Conservation (phyloP, 78 protist genomes). For the Planoprotostelium fungivorum region DNA sequence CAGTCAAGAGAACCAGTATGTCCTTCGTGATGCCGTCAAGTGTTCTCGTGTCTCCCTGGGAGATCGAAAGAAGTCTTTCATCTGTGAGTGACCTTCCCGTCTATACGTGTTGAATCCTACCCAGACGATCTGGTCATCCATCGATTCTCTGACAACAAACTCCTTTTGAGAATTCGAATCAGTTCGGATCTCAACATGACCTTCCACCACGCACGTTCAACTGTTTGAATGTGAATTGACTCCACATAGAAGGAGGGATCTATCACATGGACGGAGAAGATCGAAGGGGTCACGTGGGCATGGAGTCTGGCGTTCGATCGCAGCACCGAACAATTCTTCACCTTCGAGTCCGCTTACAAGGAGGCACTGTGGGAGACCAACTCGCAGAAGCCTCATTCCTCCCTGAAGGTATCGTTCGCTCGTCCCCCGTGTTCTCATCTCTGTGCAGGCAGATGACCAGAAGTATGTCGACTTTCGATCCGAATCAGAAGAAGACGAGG, state of each 20-base stretch:
- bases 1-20: background rate
- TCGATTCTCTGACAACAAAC: background rate
- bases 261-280: background rate
- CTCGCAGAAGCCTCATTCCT: background rate
- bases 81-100: background rate
- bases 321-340: background rate
- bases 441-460: background rate
- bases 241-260: background rate
- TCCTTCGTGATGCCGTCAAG: background rate
- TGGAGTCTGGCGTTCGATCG: background rate
- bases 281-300: background rate
- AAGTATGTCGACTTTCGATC: background rate
- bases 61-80: background rate
- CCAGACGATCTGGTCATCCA: background rate
- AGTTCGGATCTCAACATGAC: background rate
- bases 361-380: background rate
- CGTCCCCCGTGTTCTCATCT: background rate
- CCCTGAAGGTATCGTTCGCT: background rate
- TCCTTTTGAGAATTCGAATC: background rate
- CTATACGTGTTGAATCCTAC: background rate
- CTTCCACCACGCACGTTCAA: background rate
- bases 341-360: background rate
- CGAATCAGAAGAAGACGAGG: background rate
- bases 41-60: background rate
- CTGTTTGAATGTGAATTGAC: background rate